A percentile compares a stretch with the other conserved stretches of the same genome.
Conservation (phyloP, 179 eudicot genomes). For the Beta corolliflora region DNA sequence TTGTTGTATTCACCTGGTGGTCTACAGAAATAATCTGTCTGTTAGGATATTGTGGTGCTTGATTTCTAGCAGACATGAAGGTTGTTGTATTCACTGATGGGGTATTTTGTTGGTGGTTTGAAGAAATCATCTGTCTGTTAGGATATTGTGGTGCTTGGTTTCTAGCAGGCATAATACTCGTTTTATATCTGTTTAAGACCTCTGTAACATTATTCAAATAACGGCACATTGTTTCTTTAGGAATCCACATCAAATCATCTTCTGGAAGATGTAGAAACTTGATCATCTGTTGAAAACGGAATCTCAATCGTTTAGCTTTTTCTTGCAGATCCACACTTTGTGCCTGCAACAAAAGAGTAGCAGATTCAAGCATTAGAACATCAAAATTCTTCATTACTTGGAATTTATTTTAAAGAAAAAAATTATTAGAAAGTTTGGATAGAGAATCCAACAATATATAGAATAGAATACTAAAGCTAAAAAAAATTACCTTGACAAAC, state of each 20-base stretch:
- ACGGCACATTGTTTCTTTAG: not conserved
- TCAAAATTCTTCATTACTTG: not conserved
- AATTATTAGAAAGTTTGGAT: not conserved
- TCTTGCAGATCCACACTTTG: slow-evolving; percentile 2
- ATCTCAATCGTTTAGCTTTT: not conserved
- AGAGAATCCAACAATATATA: too few relatives aligned
- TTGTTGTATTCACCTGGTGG: not conserved
- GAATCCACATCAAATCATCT: not conserved
- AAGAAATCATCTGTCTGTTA: not conserved
- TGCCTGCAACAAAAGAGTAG: slow-evolving; percentile 18
- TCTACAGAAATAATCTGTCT: not conserved
- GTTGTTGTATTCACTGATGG: not conserved
- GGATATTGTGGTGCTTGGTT: slow-evolving; percentile 10
- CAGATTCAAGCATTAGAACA: not conserved
- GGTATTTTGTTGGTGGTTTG: not conserved
- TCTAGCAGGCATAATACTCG: not conserved
- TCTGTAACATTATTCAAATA: not conserved
- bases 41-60: too few relatives aligned
- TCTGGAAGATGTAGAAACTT: not conserved
- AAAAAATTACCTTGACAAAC: slow-evolving; percentile 6
- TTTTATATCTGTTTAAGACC: not conserved
- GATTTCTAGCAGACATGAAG: too few relatives aligned
- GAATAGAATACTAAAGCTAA: not conserved
- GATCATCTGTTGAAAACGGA: not conserved
- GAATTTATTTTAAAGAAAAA: not conserved